Base-by-base conservation (phyloP, 148 eudicot species). In the Drosera capensis region DNA sequence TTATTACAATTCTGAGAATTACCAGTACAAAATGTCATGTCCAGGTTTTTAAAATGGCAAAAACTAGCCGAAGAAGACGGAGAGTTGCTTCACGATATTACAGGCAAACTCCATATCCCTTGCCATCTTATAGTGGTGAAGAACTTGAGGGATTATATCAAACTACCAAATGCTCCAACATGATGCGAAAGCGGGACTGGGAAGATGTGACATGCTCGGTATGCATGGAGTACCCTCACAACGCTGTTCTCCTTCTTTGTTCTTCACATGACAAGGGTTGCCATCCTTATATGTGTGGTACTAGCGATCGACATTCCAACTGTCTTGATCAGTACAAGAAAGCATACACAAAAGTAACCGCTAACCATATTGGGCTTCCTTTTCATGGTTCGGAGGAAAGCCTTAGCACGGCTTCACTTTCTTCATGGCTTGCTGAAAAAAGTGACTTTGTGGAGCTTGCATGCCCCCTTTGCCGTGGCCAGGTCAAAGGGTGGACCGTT, bases 221-320 rank as follows among this genome's bases (percentile, higher is more conserved):
- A 5, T 77, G 84, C 70, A 77, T 77, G 76, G 84, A 77, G 54
- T 67, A 28, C 51, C 84, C 84, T 23, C 84, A 77, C 61, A 77
- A 67, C 39, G 84, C 79, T 15, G 84, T 77, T 47, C 84, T 77
- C 29, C 84, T 73, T 50, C 46, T 77, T 24, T 77, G 84, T 37
- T 73, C 84, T 56, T 77, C 84, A 12, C 70, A 77, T 22, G 76
- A 73, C 48, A 77, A 69, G 40, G 84, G 84, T 17, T 77, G 84
- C 41, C 73, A 76, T 20, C 79, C 84, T 56, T 77, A 77, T 48
- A 77, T 77, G 84, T 77, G 84, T 52, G 76, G 79, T 36, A 77
- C 84, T 28, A 77, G 79, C 55, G 58, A 51, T 35, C 84, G 76
- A 35, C 62, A 77, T 48, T 77, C 84, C 8, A 77, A 77, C 53